A percentile compares a stretch with the other conserved stretches of the same genome.
Conservation (phyloP, 2,329 filamentous ascomycete species). For the Penicillium sp. region DNA sequence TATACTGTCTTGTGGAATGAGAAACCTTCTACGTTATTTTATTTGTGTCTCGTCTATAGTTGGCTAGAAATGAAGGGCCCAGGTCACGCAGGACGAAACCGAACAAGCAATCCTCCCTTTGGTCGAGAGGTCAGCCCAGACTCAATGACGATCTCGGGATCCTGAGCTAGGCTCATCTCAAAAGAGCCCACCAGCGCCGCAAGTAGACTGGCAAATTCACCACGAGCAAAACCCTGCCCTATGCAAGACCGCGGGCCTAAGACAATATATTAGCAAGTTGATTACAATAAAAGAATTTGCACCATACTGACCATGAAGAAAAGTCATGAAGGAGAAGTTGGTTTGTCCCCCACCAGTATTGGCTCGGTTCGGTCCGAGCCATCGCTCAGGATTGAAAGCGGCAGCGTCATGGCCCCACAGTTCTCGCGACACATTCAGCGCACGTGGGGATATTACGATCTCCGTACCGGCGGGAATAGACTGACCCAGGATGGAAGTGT, state of each 20-base stretch:
- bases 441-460: slow-evolving; percentile 65
- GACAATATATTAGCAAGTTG: background rate
- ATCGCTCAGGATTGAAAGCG: slow-evolving; percentile 75
- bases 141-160: background rate
- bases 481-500: slow-evolving; percentile 65
- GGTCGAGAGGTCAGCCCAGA: slow-evolving; percentile 2
- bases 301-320: slow-evolving; percentile 67
- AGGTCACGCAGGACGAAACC: background rate
- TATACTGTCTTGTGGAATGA: background rate
- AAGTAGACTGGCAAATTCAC: slow-evolving; percentile 80
- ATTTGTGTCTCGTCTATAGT: background rate
- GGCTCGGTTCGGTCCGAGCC: slow-evolving; percentile 54
- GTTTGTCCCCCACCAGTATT: slow-evolving; percentile 69
- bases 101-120: slow-evolving; percentile 3
- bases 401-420: slow-evolving; percentile 75
- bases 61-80: background rate
- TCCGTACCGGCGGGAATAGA: slow-evolving; percentile 68
- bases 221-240: slow-evolving; percentile 73
- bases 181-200: slow-evolving; percentile 76
- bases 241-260: slow-evolving; percentile 71
- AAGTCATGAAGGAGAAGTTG: slow-evolving; percentile 77
- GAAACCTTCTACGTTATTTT: background rate
- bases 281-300: background rate
- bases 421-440: slow-evolving; percentile 65
- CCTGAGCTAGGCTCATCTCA: slow-evolving; percentile 41